Percentiles rank a stretch among this genome's conserved stretches.
Conservation (phyloP, 805 yeast species). For the Sugiyamaella marilandica region DNA sequence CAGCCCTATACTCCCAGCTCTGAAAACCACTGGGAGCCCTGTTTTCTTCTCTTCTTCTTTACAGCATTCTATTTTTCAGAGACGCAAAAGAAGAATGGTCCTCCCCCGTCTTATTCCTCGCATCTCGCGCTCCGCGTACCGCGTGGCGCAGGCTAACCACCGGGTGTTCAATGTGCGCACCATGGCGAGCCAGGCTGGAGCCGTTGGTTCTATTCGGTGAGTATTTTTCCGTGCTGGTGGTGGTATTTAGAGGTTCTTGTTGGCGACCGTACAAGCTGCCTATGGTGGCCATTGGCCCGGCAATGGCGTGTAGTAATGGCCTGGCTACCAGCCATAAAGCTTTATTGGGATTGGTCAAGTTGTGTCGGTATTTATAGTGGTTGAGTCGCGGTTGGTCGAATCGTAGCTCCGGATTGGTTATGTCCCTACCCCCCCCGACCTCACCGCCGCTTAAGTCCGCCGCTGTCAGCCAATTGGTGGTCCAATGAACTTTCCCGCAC, state of each 20-base stretch:
- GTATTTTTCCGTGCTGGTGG: constrained; percentile 33
- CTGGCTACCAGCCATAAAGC: too few species aligned
- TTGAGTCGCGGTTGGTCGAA: too few species aligned
- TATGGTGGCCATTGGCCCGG: too few species aligned
- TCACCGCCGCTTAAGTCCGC: too few species aligned
- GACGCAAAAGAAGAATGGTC: constrained; percentile 56
- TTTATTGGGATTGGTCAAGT: too few species aligned
- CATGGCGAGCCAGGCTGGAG: constrained; percentile 73
- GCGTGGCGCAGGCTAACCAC: constrained; percentile 80
- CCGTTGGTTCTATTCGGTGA: constrained; percentile 78
- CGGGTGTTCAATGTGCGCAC: constrained; percentile 57
- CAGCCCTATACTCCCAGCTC: background rate
- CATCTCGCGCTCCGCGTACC: constrained; percentile 75
- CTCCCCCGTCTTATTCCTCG: constrained; percentile 42
- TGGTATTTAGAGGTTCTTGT: too few species aligned
- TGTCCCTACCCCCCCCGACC: too few species aligned
- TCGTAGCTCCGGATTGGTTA: too few species aligned
- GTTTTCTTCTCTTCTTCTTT: constrained; percentile 7
- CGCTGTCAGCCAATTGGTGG: background rate
- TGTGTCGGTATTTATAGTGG: too few species aligned
- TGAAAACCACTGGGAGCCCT: background rate
- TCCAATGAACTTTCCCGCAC: too few species aligned
- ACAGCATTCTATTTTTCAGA: constrained; percentile 11
- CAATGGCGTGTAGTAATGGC: too few species aligned
- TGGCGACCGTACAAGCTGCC: too few species aligned